A percentile compares a stretch with the other conserved stretches of the same genome.
phyloP scores from a whole-genome alignment of 2,329 filamentous ascomycete genomes.

The Hymenoscyphus linearis region DNA sequence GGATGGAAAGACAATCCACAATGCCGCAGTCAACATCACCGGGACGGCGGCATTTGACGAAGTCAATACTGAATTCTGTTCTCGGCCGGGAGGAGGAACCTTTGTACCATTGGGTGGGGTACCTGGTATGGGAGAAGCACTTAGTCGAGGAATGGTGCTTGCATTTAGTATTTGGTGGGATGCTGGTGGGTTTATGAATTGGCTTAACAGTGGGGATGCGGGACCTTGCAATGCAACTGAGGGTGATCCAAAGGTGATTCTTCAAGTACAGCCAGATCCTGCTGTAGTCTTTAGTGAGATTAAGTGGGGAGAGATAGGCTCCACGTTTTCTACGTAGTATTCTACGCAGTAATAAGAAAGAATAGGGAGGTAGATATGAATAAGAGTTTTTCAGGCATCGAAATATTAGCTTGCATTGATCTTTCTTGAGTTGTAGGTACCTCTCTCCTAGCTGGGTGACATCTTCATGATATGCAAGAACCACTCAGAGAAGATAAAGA shows the following conservation, averaged over 20 bases:
- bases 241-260: constrained; percentile 45
- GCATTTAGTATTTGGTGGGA: constrained; percentile 53
- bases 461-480: too few species aligned
- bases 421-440: too few species aligned
- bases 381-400: too few species aligned
- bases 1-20: constrained; percentile 46
- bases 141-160: constrained; percentile 48
- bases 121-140: constrained; percentile 47
- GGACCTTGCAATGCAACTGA: constrained; percentile 51
- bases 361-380: not conserved
- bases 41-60: constrained; percentile 41
- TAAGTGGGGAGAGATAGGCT: constrained; percentile 55
- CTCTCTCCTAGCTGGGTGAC: too few species aligned
- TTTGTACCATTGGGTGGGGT: constrained; percentile 53
- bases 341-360: not conserved
- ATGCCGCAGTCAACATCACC: constrained; percentile 39
- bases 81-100: constrained; percentile 42
- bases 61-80: constrained; percentile 53
- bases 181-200: constrained; percentile 47
- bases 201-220: constrained; percentile 46
- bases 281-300: constrained; percentile 52
- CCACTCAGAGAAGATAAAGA: too few species aligned
- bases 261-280: constrained; percentile 42
- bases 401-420: too few species aligned
- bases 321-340: constrained; percentile 33